These are phyloP conservation scores for Schizosaccharomyces osmophilus DNA, from an alignment of 805 yeast species.

Conservation along the genomic window DNA sequence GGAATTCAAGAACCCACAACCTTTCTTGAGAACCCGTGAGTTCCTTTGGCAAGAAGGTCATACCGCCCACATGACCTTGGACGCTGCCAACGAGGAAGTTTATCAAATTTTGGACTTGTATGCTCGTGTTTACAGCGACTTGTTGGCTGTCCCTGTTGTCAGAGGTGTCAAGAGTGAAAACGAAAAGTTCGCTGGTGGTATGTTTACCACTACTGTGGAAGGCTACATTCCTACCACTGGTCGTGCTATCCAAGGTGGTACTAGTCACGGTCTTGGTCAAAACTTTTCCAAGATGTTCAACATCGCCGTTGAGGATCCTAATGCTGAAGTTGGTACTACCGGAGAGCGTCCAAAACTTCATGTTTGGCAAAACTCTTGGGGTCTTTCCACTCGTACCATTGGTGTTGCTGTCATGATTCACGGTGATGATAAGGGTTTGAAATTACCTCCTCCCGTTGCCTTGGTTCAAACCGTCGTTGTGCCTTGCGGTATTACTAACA, in stretches of 20 bases:
- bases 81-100: slow-evolving; percentile 67
- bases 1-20: slow-evolving; percentile 99
- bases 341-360: slow-evolving; percentile 48
- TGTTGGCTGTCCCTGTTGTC: slow-evolving; percentile 90
- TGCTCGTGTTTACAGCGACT: slow-evolving; percentile 61
- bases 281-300: slow-evolving; percentile 97
- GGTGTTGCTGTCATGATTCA: slow-evolving; percentile 99
- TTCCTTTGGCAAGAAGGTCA: slow-evolving; percentile 99
- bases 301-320: slow-evolving; percentile 81
- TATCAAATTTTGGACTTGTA: slow-evolving; percentile 66
- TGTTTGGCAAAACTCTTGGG: slow-evolving; percentile 98
- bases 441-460: slow-evolving; percentile 91
- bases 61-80: slow-evolving; percentile 75
- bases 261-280: slow-evolving; percentile 92
- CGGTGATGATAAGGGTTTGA: slow-evolving; percentile 94
- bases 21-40: slow-evolving; percentile 94
- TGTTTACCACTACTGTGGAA: slow-evolving; percentile 83
- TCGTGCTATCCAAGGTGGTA: slow-evolving; percentile 98
- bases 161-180: slow-evolving; percentile 90
- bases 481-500: slow-evolving; percentile 84
- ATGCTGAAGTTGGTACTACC: slow-evolving; percentile 25
- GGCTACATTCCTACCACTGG: slow-evolving; percentile 96
- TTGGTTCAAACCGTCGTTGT: slow-evolving; percentile 76
- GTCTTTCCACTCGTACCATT: slow-evolving; percentile 88
- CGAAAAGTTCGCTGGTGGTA: slow-evolving; percentile 96